These are phyloP conservation scores for Ceraceosorus guamensis DNA, from an alignment of 1,284 basidiomycete species.

Conservation along the genomic window DNA sequence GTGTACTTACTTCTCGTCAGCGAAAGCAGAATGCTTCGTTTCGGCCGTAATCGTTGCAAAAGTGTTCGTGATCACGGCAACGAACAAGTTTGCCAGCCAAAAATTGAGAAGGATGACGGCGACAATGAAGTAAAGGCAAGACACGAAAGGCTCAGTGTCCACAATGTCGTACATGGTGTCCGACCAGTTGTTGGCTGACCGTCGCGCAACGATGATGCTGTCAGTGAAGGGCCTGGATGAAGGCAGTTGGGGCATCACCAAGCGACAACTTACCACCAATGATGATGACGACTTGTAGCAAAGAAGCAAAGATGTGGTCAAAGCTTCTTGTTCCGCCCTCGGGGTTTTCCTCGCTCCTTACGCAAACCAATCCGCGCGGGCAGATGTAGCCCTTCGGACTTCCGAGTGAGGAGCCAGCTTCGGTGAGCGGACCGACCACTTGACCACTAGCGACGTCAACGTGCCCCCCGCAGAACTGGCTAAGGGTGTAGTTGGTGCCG, in stretches of 20 bases:
- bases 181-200: slow-evolving; percentile 44
- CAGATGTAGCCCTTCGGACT: slow-evolving; percentile 45
- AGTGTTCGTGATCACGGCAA: slow-evolving; percentile 91
- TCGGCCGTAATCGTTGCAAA: slow-evolving; percentile 82
- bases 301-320: slow-evolving; percentile 77
- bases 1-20: slow-evolving; percentile 51
- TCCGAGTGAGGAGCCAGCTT: slow-evolving; percentile 6
- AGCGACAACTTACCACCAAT: slow-evolving; percentile 60
- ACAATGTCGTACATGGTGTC: slow-evolving; percentile 80
- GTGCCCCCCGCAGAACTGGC: slow-evolving; percentile 42
- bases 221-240: not conserved
- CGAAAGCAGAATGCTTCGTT: slow-evolving; percentile 88
- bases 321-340: slow-evolving; percentile 67
- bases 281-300: slow-evolving; percentile 77
- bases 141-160: slow-evolving; percentile 81
- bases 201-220: too few relatives aligned
- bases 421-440: too few relatives aligned
- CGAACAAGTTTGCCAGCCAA: slow-evolving; percentile 76
- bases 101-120: slow-evolving; percentile 52
- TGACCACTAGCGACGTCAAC: slow-evolving; percentile 9
- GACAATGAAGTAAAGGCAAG: slow-evolving; percentile 79
- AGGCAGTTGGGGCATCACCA: slow-evolving; percentile 33
- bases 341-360: slow-evolving; percentile 57
- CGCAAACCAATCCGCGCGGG: slow-evolving; percentile 45
- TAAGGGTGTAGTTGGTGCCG: slow-evolving; percentile 29